Evolutionary conservation across 139 green algal species (phyloP), one percentile per base, ranked within the genome.

Genomic region (Chlamydomonas sphaeroides): DNA sequence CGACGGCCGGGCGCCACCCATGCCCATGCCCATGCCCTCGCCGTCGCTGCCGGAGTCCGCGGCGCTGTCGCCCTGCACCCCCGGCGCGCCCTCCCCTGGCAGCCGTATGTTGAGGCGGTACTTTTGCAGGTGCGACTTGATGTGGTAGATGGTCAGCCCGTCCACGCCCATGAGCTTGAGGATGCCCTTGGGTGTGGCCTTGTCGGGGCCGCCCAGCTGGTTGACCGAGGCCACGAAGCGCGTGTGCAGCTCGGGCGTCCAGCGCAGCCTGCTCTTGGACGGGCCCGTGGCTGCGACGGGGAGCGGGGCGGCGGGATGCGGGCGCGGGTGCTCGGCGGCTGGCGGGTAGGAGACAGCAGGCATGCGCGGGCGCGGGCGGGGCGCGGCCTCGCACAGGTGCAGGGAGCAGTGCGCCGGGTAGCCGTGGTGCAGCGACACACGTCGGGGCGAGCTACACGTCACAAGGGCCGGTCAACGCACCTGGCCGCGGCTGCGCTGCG

Each of bases 41-140:
- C 72, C 62, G 26, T 84, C 45, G 66, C 68, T n/a, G 38, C 80
- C 41, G 5, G 75, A 20, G 30, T 53, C 32, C 41, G 51, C 80
- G 42, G n/a, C 49, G 57, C 35, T 59, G 45, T 81, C 83, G 6
- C 79, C 74, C 3, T 67, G 42, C 18, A 61, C 75, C 30, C 56
- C 56, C 23, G 18, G 10, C 11, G 45, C 45, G 45, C 65, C 41
- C n/a, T 92, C 88, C 10, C 67, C 74, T 0, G 93, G 93, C 62
- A 94, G 77, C 76, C 93, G 89, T 72, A 95, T 94, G 84, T 96
- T 98, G 5, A 98, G 86, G 6, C 95, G 87, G 86, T 98, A 98
- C 85, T 98, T 98, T 63, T 98, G 95, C 49, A 96, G 70, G 73
- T 97, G 94, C 80, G 88, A 95, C 86, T 98, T 98, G 78, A 98